Conservation (phyloP, 148 eudicot species). For the Rhododendron ferrugineum region DNA sequence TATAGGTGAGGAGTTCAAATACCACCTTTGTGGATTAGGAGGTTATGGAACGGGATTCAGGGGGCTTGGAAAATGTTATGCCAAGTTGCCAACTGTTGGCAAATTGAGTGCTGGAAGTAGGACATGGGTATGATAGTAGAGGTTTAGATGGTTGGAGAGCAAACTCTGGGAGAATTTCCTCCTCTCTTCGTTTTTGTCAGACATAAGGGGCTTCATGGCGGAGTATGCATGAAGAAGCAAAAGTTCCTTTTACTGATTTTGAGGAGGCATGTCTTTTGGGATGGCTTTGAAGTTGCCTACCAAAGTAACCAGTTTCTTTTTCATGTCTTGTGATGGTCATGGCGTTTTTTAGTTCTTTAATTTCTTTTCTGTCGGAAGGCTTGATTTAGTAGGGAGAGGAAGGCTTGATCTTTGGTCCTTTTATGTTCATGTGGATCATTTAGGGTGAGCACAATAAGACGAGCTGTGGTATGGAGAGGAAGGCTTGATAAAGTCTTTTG, state of each 20-base stretch:
- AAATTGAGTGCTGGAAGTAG: not conserved
- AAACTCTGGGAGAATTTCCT: not conserved
- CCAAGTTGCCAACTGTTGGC: not conserved
- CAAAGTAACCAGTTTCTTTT: not conserved
- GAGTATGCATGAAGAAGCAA: not conserved
- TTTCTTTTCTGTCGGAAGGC: not conserved
- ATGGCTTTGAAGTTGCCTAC: not conserved
- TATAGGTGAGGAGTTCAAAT: not conserved
- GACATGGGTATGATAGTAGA: not conserved
- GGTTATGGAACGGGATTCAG: not conserved
- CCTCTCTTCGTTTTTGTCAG: not conserved
- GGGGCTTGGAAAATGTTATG: not conserved
- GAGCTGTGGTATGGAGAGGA: not conserved
- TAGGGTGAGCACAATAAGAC: not conserved
- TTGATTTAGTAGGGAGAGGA: not conserved
- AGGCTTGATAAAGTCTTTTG: not conserved
- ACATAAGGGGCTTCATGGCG: not conserved
- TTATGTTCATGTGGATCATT: not conserved
- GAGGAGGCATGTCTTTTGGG: not conserved
- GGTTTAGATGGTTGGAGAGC: not conserved
- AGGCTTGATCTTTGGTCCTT: not conserved
- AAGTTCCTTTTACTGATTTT: not conserved
- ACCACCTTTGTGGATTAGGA: not conserved
- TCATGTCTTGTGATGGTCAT: not conserved
- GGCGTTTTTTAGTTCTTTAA: not conserved